Percentiles rank a stretch among this genome's conserved stretches.
Evolutionary conservation across 192 early-diverging fungal genomes (phyloP).

Genomic region (Coemansia sp.): DNA sequence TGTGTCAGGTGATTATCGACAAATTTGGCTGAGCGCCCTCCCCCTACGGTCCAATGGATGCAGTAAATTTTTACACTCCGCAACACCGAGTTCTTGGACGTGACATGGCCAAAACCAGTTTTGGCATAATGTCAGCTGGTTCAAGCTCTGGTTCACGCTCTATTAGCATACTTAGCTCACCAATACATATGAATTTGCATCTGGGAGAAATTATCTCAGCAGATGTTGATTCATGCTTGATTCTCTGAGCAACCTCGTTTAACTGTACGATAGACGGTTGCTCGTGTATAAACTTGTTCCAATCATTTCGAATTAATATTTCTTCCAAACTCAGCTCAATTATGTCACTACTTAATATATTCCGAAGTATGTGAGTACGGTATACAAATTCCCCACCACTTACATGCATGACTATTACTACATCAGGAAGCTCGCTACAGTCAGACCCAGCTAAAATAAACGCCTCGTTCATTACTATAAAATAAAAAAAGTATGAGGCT

Average conservation of each 20-base stretch:
- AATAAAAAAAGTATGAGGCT: background rate
- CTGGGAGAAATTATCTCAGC: background rate
- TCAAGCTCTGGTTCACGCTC: too few relatives aligned
- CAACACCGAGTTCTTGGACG: too few relatives aligned
- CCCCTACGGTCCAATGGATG: too few relatives aligned
- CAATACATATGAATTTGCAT: background rate
- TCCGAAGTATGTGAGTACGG: background rate
- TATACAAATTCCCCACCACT: background rate
- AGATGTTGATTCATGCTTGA: background rate
- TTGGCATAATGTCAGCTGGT: too few relatives aligned
- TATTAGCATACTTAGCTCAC: background rate
- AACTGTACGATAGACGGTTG: background rate
- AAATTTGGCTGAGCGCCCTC: too few relatives aligned
- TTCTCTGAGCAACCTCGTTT: background rate
- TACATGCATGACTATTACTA: background rate
- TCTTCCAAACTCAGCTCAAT: background rate
- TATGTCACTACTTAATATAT: background rate
- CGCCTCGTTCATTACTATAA: too few relatives aligned
- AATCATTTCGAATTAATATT: background rate
- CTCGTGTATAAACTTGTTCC: background rate
- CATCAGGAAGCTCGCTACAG: too few relatives aligned
- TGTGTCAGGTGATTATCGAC: too few relatives aligned
- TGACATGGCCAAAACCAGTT: too few relatives aligned
- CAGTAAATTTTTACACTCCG: too few relatives aligned
- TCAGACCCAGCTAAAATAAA: too few relatives aligned